Evolutionary conservation across 2,329 filamentous ascomycete genomes (phyloP).

Genomic region (Pleomassaria siparia): DNA sequence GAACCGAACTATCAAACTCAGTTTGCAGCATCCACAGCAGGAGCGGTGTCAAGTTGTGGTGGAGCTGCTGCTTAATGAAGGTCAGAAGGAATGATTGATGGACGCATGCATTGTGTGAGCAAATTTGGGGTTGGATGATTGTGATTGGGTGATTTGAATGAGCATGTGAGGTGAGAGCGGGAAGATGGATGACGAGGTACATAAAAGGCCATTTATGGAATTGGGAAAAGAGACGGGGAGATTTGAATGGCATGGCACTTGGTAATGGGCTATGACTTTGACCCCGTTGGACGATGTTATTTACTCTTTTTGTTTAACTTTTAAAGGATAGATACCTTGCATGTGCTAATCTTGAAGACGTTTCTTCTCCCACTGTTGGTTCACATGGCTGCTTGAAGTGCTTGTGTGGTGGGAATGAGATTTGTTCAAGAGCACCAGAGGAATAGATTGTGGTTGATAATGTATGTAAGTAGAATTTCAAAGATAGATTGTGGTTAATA

Average conservation of each 20-base stretch:
- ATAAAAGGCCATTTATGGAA: conserved; percentile 1
- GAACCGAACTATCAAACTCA: conserved; percentile 83
- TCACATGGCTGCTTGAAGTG: background rate
- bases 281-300: conserved; percentile 3
- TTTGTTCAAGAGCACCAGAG: too few relatives aligned
- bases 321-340: conserved; percentile 5
- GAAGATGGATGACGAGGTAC: background rate
- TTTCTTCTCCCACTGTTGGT: background rate
- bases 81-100: conserved; percentile 58
- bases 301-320: conserved; percentile 5
- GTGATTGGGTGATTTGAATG: background rate
- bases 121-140: background rate
- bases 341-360: background rate
- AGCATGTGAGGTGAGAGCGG: background rate
- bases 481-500: too few relatives aligned
- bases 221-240: background rate
- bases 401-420: too few relatives aligned
- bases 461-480: too few relatives aligned
- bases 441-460: too few relatives aligned
- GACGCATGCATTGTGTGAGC: too few relatives aligned
- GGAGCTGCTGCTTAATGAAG: conserved; percentile 90
- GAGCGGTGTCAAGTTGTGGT: conserved; percentile 84
- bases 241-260: conserved; percentile 1
- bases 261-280: background rate
- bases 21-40: conserved; percentile 90